These are phyloP conservation scores for Paraglomus brasilianum DNA, from an alignment of 192 early-diverging fungal species.

Conservation along the genomic window DNA sequence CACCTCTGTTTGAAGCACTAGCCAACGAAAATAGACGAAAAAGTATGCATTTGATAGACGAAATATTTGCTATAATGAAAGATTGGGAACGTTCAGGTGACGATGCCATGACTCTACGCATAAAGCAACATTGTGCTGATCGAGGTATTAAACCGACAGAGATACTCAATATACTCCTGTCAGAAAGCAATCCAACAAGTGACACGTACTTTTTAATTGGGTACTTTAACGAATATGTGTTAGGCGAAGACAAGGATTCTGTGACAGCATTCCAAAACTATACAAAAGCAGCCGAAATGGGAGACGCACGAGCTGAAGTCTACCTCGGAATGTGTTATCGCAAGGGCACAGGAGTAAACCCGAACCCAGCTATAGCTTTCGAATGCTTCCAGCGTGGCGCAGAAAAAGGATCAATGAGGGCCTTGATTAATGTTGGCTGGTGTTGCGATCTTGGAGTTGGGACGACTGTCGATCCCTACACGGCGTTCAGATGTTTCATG, in stretches of 20 bases:
- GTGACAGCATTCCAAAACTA: conserved; percentile 3
- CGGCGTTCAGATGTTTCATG: conserved; percentile 24
- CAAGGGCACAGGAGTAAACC: conserved; percentile 9
- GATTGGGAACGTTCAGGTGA: conserved; percentile 21
- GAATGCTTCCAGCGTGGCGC: conserved; percentile 11
- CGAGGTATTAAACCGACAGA: neutral
- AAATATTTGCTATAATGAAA: neutral
- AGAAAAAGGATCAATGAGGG: neutral
- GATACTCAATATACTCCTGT: neutral
- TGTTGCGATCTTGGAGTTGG: conserved; percentile 31
- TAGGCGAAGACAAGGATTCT: conserved; percentile 6
- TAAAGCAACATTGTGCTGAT: neutral
- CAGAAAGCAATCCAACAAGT: neutral
- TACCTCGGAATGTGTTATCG: conserved; percentile 23
- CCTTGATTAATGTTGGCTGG: conserved; percentile 26
- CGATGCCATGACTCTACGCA: neutral
- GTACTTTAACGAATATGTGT: conserved; percentile 13
- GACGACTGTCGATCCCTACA: neutral
- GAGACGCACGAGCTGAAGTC: conserved; percentile 5
- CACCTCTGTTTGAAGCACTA: neutral
- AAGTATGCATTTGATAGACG: neutral
- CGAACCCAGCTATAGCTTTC: conserved; percentile 20
- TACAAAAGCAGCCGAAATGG: conserved; percentile 23
- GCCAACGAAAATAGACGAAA: neutral
- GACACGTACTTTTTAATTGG: conserved; percentile 19